These are phyloP conservation scores for Daedaleopsis sinensis DNA, from an alignment of 768 basidiomycete species.

Conservation along the genomic window DNA sequence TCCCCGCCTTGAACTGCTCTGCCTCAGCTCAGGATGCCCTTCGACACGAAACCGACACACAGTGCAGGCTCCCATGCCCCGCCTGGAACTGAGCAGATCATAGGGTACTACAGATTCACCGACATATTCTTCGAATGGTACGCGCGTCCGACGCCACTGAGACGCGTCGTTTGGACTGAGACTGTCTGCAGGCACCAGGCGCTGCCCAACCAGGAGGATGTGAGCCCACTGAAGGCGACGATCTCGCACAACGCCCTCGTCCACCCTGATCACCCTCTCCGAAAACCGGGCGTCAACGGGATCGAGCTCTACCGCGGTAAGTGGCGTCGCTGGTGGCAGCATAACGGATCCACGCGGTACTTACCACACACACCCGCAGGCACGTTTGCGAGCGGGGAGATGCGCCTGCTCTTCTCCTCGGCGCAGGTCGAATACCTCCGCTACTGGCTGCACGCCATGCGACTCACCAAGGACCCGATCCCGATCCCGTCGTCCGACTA, in stretches of 20 bases:
- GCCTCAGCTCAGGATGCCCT: constrained; percentile 1
- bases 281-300: constrained; percentile 62
- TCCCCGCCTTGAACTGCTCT: constrained; percentile 9
- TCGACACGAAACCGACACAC: background rate
- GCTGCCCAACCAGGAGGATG: constrained; percentile 61
- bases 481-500: constrained; percentile 81
- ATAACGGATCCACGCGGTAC: background rate
- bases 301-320: constrained; percentile 72
- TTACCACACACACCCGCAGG: constrained; percentile 39
- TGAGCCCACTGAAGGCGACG: constrained; percentile 65
- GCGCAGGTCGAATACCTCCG: constrained; percentile 84
- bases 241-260: constrained; percentile 72
- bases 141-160: background rate
- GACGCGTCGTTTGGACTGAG: background rate
- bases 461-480: constrained; percentile 62
- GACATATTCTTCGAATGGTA: constrained; percentile 85
- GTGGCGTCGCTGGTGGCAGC: constrained; percentile 8
- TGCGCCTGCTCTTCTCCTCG: constrained; percentile 80
- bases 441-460: constrained; percentile 81
- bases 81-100: constrained; percentile 33
- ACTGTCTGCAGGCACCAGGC: constrained; percentile 50
- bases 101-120: constrained; percentile 82
- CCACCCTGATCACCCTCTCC: constrained; percentile 73
- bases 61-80: background rate
- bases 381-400: constrained; percentile 70